Conservation (phyloP, 1,284 basidiomycete genomes). For the Sutorius eximius region DNA sequence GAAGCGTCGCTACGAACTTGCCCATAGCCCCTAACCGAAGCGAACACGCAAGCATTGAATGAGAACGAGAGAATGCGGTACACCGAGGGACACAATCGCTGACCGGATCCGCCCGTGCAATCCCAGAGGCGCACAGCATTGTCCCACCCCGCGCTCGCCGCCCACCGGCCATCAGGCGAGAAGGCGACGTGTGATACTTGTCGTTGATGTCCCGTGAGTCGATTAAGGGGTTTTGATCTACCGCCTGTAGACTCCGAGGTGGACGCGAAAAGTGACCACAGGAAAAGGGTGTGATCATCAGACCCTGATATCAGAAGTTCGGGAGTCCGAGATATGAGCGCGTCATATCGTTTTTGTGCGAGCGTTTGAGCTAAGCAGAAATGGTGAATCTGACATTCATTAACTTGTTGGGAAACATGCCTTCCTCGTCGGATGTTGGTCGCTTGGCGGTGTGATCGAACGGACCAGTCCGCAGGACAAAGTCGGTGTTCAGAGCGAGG, state of each 20-base stretch:
- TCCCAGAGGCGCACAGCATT: constrained; percentile 94
- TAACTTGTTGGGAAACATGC: constrained; percentile 39
- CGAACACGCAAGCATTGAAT: background rate
- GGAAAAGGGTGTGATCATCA: constrained; percentile 92
- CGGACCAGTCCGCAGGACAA: constrained; percentile 91
- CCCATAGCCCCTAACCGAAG: constrained; percentile 68
- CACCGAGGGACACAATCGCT: background rate
- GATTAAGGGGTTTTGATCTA: constrained; percentile 82
- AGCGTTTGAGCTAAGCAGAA: constrained; percentile 63
- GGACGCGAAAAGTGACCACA: constrained; percentile 79
- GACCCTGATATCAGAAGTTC: constrained; percentile 92
- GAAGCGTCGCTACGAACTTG: constrained; percentile 87
- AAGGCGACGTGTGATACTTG: constrained; percentile 96
- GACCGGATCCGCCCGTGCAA: constrained; percentile 30
- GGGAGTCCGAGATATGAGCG: constrained; percentile 64
- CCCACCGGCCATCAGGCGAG: constrained; percentile 90
- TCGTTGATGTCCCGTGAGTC: constrained; percentile 93
- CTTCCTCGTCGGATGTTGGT: constrained; percentile 78
- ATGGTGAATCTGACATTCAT: background rate
- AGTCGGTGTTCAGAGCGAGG: constrained; percentile 93
- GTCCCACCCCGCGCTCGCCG: constrained; percentile 92
- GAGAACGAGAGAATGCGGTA: background rate
- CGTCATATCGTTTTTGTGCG: constrained; percentile 75
- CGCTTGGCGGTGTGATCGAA: constrained; percentile 86
- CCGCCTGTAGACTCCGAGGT: constrained; percentile 39